These are phyloP conservation scores for Saccharomycopsis sp. DNA, from an alignment of 805 yeast genomes.

Conservation along the genomic window DNA sequence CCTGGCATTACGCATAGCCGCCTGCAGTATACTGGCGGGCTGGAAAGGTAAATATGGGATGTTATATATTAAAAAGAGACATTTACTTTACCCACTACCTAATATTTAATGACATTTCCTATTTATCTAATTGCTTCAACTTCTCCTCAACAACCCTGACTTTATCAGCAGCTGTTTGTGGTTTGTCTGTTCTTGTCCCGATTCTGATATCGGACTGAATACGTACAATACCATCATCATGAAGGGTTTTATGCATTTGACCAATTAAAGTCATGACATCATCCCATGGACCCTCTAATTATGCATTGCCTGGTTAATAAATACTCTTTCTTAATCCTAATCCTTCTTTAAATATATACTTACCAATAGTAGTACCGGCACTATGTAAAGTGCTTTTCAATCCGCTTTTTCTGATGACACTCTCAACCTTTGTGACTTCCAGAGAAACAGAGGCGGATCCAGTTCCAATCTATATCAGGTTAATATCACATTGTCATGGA, in stretches of 20 bases:
- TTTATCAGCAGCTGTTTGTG: conserved; percentile 37
- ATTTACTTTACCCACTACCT: not conserved
- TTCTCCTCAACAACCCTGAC: conserved; percentile 37
- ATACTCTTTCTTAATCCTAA: not conserved
- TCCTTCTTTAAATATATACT: conserved; percentile 2
- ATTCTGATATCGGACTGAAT: conserved; percentile 82
- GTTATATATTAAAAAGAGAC: not conserved
- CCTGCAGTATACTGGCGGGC: too few relatives aligned
- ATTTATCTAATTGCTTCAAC: conserved; percentile 12
- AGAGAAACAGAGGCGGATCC: conserved; percentile 71
- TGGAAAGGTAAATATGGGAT: too few relatives aligned
- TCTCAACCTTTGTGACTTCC: conserved; percentile 67
- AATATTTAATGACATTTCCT: not conserved
- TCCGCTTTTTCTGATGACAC: conserved; percentile 52
- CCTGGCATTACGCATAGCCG: too few relatives aligned
- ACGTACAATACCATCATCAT: conserved; percentile 64
- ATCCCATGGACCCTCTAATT: conserved; percentile 78
- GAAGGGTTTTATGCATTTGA: conserved; percentile 65
- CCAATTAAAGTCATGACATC: conserved; percentile 80
- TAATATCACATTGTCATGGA: not conserved
- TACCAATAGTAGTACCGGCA: conserved; percentile 79
- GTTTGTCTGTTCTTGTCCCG: conserved; percentile 49
- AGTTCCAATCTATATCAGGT: conserved; percentile 59
- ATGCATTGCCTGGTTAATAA: not conserved
- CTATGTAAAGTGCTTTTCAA: conserved; percentile 71